Evolutionary conservation across 2,329 filamentous ascomycete genomes (phyloP).

Genomic region (Xylariaceae sp.): DNA sequence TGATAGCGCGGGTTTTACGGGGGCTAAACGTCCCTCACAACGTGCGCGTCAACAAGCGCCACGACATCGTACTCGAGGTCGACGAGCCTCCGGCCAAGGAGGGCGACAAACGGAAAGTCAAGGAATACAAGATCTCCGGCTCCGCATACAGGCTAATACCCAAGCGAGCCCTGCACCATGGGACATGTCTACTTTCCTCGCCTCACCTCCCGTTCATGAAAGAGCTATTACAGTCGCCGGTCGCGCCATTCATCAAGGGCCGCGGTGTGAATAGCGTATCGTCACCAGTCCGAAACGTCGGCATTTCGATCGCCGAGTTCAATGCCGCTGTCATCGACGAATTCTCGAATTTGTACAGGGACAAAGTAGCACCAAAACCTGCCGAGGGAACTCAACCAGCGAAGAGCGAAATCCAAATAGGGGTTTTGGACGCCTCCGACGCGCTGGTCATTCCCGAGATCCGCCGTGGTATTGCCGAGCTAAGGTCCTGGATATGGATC

Average conservation of each 20-base stretch:
- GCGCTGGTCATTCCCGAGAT: constrained; percentile 43
- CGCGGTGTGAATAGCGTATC: constrained; percentile 88
- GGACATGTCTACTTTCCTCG: constrained; percentile 77
- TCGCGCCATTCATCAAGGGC: constrained; percentile 67
- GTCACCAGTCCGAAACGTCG: constrained; percentile 76
- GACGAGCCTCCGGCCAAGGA: neutral
- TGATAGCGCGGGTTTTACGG: constrained; percentile 80
- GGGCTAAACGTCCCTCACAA: constrained; percentile 42
- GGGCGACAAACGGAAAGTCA: neutral
- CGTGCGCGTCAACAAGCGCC: constrained; percentile 77
- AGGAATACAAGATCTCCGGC: constrained; percentile 75
- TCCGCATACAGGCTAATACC: constrained; percentile 92
- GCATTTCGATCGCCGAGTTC: constrained; percentile 43
- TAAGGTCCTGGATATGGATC: constrained; percentile 66
- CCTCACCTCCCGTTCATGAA: constrained; percentile 67
- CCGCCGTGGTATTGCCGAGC: constrained; percentile 54
- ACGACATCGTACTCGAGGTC: constrained; percentile 69
- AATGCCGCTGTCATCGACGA: constrained; percentile 54
- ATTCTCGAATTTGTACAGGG: constrained; percentile 63
- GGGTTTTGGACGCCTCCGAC: too few relatives aligned
- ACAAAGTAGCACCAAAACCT: constrained; percentile 36
- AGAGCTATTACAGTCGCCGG: constrained; percentile 69
- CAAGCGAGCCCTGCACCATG: constrained; percentile 79
- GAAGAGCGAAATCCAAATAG: neutral
- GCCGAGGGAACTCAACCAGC: constrained; percentile 1